Conservation (phyloP, 345 rosid genomes). For the Camelina laxa region DNA sequence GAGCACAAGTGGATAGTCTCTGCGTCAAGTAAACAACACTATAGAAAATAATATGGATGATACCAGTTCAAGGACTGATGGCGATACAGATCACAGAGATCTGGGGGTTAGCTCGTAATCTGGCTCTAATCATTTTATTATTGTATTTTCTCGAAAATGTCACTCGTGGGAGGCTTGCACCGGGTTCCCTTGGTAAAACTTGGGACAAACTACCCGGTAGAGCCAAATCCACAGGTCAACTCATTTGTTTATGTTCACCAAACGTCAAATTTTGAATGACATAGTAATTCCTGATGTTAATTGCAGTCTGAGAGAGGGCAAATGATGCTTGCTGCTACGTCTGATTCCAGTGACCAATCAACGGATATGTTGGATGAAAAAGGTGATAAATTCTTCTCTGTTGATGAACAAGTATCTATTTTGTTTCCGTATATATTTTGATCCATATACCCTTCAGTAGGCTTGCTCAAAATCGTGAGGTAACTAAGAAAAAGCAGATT, state of each 20-base stretch:
- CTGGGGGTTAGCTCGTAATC: conserved; percentile 62
- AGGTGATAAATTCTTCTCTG: conserved; percentile 53
- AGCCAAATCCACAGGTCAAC: conserved; percentile 16
- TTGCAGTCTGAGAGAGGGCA: conserved; percentile 75
- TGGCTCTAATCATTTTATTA: conserved; percentile 24
- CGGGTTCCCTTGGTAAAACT: conserved; percentile 20
- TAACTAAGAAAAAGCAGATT: conserved; percentile 95
- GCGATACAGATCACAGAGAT: conserved; percentile 81
- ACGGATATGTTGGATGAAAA: conserved; percentile 90
- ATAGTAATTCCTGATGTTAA: conserved; percentile 23
- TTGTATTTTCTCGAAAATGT: conserved; percentile 38
- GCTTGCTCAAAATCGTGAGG: conserved; percentile 99
- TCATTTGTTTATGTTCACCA: background rate
- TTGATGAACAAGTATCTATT: conserved; percentile 4
- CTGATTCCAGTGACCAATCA: conserved; percentile 90
- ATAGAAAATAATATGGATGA: conserved; percentile 70
- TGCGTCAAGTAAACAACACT: conserved; percentile 50
- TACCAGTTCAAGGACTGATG: conserved; percentile 84
- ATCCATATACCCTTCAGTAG: conserved; percentile 76
- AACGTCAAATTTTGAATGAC: background rate
- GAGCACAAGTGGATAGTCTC: conserved; percentile 50
- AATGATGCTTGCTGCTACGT: conserved; percentile 50
- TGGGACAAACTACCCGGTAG: conserved; percentile 27
- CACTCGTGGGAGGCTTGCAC: conserved; percentile 34
- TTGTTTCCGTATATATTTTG: conserved; percentile 18